Conservation (phyloP, 495 filamentous ascomycete genomes). For the Penicillium desertorum region DNA sequence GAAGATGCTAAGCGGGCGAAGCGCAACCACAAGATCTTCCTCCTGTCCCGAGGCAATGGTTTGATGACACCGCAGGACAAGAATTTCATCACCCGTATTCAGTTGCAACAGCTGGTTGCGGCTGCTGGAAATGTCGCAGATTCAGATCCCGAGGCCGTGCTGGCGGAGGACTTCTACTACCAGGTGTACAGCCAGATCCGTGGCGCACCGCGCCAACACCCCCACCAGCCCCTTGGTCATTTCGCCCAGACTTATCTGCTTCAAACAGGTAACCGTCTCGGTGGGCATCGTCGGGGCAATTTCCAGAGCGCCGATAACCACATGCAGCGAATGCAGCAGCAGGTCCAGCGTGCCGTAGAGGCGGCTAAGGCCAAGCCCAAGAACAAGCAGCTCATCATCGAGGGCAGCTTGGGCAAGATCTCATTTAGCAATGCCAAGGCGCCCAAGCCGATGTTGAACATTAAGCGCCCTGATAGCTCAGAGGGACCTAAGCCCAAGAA, state of each 20-base stretch:
- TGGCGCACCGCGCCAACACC: slow-evolving; percentile 79
- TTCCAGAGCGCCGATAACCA: slow-evolving; percentile 85
- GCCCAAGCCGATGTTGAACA: slow-evolving; percentile 87
- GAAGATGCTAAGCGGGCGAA: slow-evolving; percentile 96
- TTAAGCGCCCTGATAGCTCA: slow-evolving; percentile 82
- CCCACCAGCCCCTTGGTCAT: slow-evolving; percentile 86
- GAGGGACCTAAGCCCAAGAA: slow-evolving; percentile 50
- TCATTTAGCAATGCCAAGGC: slow-evolving; percentile 98
- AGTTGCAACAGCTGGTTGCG: slow-evolving; percentile 91
- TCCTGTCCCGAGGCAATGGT: slow-evolving; percentile 90
- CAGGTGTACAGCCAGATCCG: slow-evolving; percentile 95
- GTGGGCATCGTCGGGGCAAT: slow-evolving; percentile 63
- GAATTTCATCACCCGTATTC: slow-evolving; percentile 97
- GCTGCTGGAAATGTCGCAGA: slow-evolving; percentile 85
- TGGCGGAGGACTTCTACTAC: slow-evolving; percentile 96
- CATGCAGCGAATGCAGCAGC: slow-evolving; percentile 98
- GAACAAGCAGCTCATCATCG: slow-evolving; percentile 96
- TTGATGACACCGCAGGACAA: slow-evolving; percentile 99
- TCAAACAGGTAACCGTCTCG: slow-evolving; percentile 79
- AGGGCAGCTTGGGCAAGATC: slow-evolving; percentile 97
- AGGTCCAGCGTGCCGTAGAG: slow-evolving; percentile 95
- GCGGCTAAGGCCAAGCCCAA: slow-evolving; percentile 96
- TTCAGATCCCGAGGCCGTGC: slow-evolving; percentile 70
- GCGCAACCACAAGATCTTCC: slow-evolving; percentile 96
- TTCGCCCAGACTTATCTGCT: slow-evolving; percentile 98